Evolutionary conservation across 2,329 filamentous ascomycete species (phyloP), one percentile per base, ranked within the genome.

Genomic region (Scopulariopsis brevicaulis): DNA sequence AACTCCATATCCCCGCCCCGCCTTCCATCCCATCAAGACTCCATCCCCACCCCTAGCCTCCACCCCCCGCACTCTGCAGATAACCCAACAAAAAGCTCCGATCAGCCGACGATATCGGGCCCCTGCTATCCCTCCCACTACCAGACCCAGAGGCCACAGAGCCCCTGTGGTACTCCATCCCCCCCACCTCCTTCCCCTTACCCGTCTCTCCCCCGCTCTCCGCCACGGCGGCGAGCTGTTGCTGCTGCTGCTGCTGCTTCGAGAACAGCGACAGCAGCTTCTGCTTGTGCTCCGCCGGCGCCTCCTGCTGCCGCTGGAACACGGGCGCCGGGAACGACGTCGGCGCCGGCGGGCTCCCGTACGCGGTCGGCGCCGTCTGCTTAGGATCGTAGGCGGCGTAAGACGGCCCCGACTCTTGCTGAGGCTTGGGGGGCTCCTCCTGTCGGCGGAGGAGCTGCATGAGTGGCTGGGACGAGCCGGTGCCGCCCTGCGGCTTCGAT

Each of bases 31-130:
- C 20, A 11, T 20, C 46, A 50, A 24, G 14, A 50, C 46, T 50
- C 46, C 46, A 10, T 12, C 22, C 20, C 20, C 3, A 8, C 46
- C 20, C 46, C 22, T 50, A 50, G 7, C 46, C 11, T 14, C 46
- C 46, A 50, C 22, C 18, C 12, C 77, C 76, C 2, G 77, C 74
- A 28, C 75, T 76, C 62, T 89, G 82, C 64, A 95, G 72, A 67
- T 90, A 94, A 11, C 82, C 86, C 56, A 94, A 75, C 66, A 95
- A 72, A 65, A 94, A 94, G 18, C 78, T 85, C 66, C 88, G 86
- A 63, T 94, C 85, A 0, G 83, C 86, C 0, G 87, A 81, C 4
- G 85, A 87, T 52, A 84, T 83, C 14, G 80, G 74, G 35, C 77
- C 76, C 65, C 15, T n/a, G 40, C 40, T 46, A 46, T 79, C 74